Conservation (phyloP, 139 green algal genomes). For the Pleodorina starrii region DNA sequence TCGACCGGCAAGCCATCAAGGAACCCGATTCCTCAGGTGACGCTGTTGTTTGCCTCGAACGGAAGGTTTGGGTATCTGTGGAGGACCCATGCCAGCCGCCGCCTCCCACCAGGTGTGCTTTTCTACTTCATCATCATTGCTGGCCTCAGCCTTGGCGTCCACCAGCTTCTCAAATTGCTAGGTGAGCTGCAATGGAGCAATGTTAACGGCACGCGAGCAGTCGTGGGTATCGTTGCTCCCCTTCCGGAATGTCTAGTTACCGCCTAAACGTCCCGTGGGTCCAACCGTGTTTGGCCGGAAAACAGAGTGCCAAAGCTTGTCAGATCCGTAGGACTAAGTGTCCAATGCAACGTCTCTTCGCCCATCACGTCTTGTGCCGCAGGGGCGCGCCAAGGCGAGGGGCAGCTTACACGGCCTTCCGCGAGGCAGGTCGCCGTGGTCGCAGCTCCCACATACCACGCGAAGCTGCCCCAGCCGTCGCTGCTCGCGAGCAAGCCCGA, state of each 20-base stretch:
- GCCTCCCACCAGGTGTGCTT: not conserved
- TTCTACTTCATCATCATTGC: slow-evolving; percentile 40
- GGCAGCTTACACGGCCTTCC: not conserved
- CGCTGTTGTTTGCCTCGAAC: no score
- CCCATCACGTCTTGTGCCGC: not conserved
- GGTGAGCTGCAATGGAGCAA: slow-evolving; percentile 13
- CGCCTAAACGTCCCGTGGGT: no score
- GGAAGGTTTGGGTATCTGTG: no score
- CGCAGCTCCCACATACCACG: not conserved
- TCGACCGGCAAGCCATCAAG: not conserved
- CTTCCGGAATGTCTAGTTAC: no score
- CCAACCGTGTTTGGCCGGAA: no score
- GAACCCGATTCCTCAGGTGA: slow-evolving; percentile 27
- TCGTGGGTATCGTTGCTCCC: no score
- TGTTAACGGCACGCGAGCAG: no score
- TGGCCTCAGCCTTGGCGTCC: slow-evolving; percentile 21
- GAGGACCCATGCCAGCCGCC: no score
- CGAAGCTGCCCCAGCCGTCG: no score
- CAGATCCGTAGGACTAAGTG: not conserved
- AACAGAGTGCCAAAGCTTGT: not conserved
- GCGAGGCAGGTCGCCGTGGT: not conserved
- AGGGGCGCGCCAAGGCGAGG: not conserved
- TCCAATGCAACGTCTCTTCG: no score
- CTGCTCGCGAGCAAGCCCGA: not conserved
- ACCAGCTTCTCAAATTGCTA: not conserved